Evolutionary conservation across 495 filamentous ascomycete genomes (phyloP).

Genomic region (Monascus purpureus): DNA sequence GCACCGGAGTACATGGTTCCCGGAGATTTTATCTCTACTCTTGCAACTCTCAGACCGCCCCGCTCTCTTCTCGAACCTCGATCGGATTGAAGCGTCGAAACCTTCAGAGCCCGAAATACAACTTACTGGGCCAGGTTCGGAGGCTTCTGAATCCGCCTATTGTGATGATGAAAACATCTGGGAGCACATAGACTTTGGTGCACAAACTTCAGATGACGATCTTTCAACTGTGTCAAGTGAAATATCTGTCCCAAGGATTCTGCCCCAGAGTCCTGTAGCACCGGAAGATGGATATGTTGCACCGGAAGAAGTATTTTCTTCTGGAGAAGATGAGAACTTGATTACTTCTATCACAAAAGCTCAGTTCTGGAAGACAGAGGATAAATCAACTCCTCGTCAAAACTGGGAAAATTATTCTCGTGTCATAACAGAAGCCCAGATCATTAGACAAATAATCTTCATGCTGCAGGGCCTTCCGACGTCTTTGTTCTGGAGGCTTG

Average conservation of each 20-base stretch:
- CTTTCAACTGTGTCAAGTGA: slow-evolving; percentile 21
- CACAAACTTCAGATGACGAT: slow-evolving; percentile 46
- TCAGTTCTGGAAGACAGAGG: slow-evolving; percentile 49
- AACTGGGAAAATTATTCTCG: slow-evolving; percentile 22
- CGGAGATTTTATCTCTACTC: slow-evolving; percentile 68
- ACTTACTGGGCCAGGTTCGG: slow-evolving; percentile 63
- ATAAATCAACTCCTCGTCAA: slow-evolving; percentile 10
- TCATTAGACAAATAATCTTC: slow-evolving; percentile 64
- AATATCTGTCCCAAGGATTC: slow-evolving; percentile 9
- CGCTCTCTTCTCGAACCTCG: slow-evolving; percentile 48
- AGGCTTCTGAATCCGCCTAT: slow-evolving; percentile 56
- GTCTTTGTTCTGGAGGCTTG: slow-evolving; percentile 43
- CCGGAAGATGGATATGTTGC: slow-evolving; percentile 22
- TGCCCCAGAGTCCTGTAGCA: slow-evolving; percentile 9
- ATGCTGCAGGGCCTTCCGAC: slow-evolving; percentile 76
- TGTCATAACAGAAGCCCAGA: slow-evolving; percentile 55
- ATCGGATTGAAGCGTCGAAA: slow-evolving; percentile 41
- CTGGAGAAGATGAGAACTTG: slow-evolving; percentile 20
- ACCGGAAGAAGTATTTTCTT: slow-evolving; percentile 22
- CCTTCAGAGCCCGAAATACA: slow-evolving; percentile 26
- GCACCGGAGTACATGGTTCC: slow-evolving; percentile 44
- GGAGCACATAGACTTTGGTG: slow-evolving; percentile 60
- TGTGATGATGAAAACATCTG: slow-evolving; percentile 55
- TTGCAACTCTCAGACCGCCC: slow-evolving; percentile 75
- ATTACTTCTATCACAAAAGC: slow-evolving; percentile 38